Conservation (phyloP, 2,329 filamentous ascomycete species). For the Verticillium longisporum region DNA sequence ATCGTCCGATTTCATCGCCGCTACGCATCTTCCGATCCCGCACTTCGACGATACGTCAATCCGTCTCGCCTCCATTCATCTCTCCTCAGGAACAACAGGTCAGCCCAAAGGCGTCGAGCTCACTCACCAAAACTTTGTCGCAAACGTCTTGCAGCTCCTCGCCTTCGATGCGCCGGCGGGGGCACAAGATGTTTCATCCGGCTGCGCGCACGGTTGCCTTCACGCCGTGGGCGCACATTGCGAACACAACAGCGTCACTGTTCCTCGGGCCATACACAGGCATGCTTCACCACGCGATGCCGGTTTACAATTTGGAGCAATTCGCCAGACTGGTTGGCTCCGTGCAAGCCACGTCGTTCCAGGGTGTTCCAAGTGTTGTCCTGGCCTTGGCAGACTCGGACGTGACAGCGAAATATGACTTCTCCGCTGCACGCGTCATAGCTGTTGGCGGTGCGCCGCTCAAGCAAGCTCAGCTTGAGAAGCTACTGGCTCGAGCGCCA, state of each 20-base stretch:
- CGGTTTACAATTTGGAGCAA: constrained; percentile 25
- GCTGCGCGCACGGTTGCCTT: constrained; percentile 28
- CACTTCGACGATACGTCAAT: constrained; percentile 24
- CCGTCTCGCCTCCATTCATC: constrained; percentile 23
- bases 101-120: constrained; percentile 88
- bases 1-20: constrained; percentile 24
- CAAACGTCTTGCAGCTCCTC: constrained; percentile 44
- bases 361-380: constrained; percentile 31
- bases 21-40: constrained; percentile 24
- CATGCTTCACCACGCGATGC: constrained; percentile 37
- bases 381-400: constrained; percentile 27
- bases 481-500: constrained; percentile 15
- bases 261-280: constrained; percentile 34
- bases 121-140: constrained; percentile 73
- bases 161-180: constrained; percentile 25
- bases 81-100: constrained; percentile 68
- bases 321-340: constrained; percentile 26
- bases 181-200: constrained; percentile 25
- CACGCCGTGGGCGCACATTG: constrained; percentile 37
- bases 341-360: constrained; percentile 27
- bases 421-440: constrained; percentile 27
- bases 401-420: constrained; percentile 25
- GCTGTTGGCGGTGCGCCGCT: constrained; percentile 28
- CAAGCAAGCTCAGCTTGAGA: constrained; percentile 23
- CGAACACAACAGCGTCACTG: constrained; percentile 33